These are phyloP conservation scores for Uncinocarpus reesii DNA, from an alignment of 2,329 filamentous ascomycete species.

Conservation along the genomic window DNA sequence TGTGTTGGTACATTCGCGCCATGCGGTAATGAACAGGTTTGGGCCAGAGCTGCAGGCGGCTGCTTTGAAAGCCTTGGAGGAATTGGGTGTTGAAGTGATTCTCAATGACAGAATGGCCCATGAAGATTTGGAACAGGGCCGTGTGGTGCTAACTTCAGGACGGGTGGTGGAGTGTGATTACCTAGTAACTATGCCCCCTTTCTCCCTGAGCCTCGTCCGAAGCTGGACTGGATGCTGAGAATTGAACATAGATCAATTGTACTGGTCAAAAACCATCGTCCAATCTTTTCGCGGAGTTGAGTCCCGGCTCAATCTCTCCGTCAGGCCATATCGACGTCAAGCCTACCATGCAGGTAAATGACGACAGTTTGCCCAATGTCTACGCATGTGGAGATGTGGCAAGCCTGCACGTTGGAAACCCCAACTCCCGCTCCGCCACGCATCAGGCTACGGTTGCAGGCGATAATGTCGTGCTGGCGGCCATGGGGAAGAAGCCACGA, in stretches of 20 bases:
- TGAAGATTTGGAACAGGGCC: neutral
- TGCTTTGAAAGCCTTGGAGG: conserved; percentile 27
- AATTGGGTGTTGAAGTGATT: conserved; percentile 19
- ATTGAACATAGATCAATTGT: conserved; percentile 21
- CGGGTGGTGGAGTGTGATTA: conserved; percentile 15
- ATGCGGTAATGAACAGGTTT: conserved; percentile 42
- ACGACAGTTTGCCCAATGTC: conserved; percentile 42
- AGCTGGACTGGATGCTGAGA: neutral
- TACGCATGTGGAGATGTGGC: conserved; percentile 58
- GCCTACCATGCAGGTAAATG: conserved; percentile 47
- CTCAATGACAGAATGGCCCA: conserved; percentile 17
- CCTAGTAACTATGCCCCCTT: neutral
- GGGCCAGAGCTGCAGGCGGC: conserved; percentile 28
- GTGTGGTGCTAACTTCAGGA: conserved; percentile 34
- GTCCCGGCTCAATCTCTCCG: conserved; percentile 13
- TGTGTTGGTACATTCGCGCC: conserved; percentile 65
- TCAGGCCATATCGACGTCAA: conserved; percentile 46
- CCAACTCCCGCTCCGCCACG: conserved; percentile 46
- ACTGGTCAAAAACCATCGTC: conserved; percentile 15
- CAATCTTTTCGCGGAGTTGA: conserved; percentile 4
- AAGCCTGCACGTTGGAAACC: conserved; percentile 39
- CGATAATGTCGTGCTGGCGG: conserved; percentile 45
- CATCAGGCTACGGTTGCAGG: conserved; percentile 46
- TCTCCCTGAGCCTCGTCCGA: conserved; percentile 38
- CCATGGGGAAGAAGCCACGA: conserved; percentile 33